These are phyloP conservation scores for Mycotypha africana DNA, from an alignment of 371 early-diverging fungal genomes.

Conservation along the genomic window DNA sequence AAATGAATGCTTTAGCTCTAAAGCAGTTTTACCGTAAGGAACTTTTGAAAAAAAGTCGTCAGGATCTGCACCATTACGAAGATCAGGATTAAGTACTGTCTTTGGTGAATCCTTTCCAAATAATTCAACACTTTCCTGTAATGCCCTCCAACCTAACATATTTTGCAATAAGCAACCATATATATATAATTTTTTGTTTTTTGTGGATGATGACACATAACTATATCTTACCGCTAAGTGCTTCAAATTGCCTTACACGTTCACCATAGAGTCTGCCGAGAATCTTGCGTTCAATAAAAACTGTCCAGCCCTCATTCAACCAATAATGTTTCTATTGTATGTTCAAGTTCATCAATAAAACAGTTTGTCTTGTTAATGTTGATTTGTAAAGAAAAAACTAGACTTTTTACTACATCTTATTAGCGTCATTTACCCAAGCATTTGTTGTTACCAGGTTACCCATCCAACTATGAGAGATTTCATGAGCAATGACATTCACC, in stretches of 20 bases:
- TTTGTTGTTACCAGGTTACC: slow-evolving; percentile 92
- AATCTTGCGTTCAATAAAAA: slow-evolving; percentile 94
- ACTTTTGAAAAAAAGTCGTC: slow-evolving; percentile 91
- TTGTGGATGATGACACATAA: too few relatives aligned
- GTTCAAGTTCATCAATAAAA: too few relatives aligned
- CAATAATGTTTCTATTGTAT: slow-evolving; percentile 63
- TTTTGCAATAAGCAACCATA: too few relatives aligned
- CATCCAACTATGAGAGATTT: slow-evolving; percentile 95
- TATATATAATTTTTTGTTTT: neutral
- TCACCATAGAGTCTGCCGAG: slow-evolving; percentile 79
- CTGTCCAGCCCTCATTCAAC: slow-evolving; percentile 95
- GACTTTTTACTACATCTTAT: too few relatives aligned
- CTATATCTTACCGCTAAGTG: slow-evolving; percentile 77
- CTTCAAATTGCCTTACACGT: slow-evolving; percentile 74
- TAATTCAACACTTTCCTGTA: slow-evolving; percentile 74
- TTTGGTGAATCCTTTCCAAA: slow-evolving; percentile 72
- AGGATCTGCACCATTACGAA: slow-evolving; percentile 78
- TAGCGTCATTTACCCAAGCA: slow-evolving; percentile 66
- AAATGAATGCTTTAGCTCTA: neutral
- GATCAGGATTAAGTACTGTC: slow-evolving; percentile 73
- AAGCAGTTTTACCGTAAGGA: slow-evolving; percentile 71
- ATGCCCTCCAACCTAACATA: slow-evolving; percentile 55
- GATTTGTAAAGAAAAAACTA: neutral
- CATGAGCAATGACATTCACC: slow-evolving; percentile 95
- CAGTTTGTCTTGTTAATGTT: too few relatives aligned